Conservation (phyloP, 345 rosid species). For the Aquilaria sinensis region DNA sequence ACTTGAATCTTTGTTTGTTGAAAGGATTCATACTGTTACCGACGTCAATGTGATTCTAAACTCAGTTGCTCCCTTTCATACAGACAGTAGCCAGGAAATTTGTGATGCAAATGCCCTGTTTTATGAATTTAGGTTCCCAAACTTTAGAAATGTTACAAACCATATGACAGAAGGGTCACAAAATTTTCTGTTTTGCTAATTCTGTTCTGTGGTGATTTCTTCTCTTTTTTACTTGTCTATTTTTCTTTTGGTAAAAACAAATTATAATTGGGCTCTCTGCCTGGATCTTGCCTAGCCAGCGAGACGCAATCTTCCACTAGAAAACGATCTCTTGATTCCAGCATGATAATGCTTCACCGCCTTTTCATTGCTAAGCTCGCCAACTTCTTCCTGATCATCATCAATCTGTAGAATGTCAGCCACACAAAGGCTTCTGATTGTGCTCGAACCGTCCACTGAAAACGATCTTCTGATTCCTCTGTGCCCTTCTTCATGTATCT, state of each 20-base stretch:
- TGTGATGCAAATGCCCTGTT: too few species aligned
- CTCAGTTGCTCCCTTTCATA: too few species aligned
- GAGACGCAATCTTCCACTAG: too few species aligned
- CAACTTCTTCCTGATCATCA: conserved; percentile 15
- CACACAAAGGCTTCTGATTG: conserved; percentile 16
- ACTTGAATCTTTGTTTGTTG: too few species aligned
- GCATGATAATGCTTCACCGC: conserved; percentile 24
- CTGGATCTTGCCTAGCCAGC: too few species aligned
- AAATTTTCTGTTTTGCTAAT: neutral
- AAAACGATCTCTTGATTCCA: neutral
- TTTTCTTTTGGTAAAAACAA: neutral
- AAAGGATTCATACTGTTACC: too few species aligned
- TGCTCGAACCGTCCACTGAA: conserved; percentile 46
- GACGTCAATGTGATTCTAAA: too few species aligned
- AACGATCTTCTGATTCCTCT: conserved; percentile 32
- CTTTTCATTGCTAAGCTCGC: conserved; percentile 25
- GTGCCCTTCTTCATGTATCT: conserved; percentile 29
- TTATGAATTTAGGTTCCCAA: too few species aligned
- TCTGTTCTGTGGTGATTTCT: conserved; percentile 11
- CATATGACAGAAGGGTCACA: conserved; percentile 1
- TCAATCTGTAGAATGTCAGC: conserved; percentile 35
- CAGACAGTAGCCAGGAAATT: too few species aligned
- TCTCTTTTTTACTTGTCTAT: neutral
- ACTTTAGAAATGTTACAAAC: neutral
- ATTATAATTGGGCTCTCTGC: neutral